Conservation (phyloP, 2,329 filamentous ascomycete species). For the Alternaria brassicae region DNA sequence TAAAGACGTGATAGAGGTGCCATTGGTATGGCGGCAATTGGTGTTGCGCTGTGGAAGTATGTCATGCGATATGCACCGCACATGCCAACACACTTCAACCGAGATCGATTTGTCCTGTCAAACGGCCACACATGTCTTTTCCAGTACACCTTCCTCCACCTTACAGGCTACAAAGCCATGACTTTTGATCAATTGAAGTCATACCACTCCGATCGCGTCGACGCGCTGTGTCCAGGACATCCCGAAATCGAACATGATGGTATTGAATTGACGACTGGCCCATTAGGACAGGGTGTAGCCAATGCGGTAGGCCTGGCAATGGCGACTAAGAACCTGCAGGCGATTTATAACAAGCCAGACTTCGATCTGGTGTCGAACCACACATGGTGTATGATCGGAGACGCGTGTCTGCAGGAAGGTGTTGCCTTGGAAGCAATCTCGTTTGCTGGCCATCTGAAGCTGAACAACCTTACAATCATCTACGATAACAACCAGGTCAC, state of each 20-base stretch:
- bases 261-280: constrained; percentile 66
- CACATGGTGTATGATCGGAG: constrained; percentile 64
- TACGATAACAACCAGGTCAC: constrained; percentile 69
- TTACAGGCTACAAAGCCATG: constrained; percentile 62
- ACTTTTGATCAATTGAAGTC: constrained; percentile 64
- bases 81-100: constrained; percentile 65
- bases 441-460: constrained; percentile 62
- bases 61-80: constrained; percentile 66
- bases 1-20: constrained; percentile 4
- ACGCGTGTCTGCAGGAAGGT: constrained; percentile 66
- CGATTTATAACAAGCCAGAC: constrained; percentile 63
- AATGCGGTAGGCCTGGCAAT: constrained; percentile 62
- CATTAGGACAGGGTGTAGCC: constrained; percentile 65
- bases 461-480: constrained; percentile 65
- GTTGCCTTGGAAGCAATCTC: constrained; percentile 65
- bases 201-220: constrained; percentile 58
- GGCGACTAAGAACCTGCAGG: constrained; percentile 65
- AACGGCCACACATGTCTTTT: constrained; percentile 65
- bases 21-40: constrained; percentile 69
- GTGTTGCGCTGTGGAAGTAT: constrained; percentile 68
- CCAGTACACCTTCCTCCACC: constrained; percentile 61
- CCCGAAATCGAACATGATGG: constrained; percentile 66
- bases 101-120: constrained; percentile 68
- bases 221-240: constrained; percentile 61
- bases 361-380: constrained; percentile 59